Conservation (phyloP, 2,329 filamentous ascomycete genomes). For the Ophiostoma montium region DNA sequence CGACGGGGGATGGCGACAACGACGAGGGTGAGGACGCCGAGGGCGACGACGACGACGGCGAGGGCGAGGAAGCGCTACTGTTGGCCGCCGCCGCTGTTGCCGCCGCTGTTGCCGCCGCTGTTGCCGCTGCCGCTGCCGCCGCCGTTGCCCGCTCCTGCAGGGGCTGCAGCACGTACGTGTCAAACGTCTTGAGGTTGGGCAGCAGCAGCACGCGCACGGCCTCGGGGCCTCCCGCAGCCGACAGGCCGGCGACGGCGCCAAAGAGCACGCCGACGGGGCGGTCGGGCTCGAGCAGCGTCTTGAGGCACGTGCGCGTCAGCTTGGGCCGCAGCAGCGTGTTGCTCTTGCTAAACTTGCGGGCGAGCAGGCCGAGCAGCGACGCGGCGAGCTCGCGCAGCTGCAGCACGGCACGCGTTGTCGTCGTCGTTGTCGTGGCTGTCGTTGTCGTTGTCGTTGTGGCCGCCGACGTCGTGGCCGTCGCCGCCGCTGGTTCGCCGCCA, state of each 20-base stretch:
- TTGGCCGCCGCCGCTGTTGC: too few species aligned
- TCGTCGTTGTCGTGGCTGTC: too few species aligned
- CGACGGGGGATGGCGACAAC: constrained; percentile 19
- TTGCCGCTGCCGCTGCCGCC: not conserved
- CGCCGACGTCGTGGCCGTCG: not conserved
- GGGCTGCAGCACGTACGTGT: constrained; percentile 37
- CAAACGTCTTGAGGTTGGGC: constrained; percentile 40
- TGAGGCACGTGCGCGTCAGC: constrained; percentile 83
- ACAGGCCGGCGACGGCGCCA: constrained; percentile 70
- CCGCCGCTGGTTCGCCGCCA: not conserved
- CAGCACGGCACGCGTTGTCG: constrained; percentile 56
- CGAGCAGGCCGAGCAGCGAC: constrained; percentile 65
- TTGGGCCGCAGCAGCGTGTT: constrained; percentile 76
- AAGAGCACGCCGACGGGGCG: constrained; percentile 77
- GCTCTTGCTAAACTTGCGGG: constrained; percentile 64
- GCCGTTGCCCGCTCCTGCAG: constrained; percentile 35
- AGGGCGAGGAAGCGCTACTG: not conserved
- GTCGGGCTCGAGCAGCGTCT: constrained; percentile 76
- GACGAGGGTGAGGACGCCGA: too few species aligned
- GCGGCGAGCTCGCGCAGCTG: constrained; percentile 73
- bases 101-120: too few species aligned
- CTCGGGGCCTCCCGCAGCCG: constrained; percentile 57
- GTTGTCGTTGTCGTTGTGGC: not conserved
- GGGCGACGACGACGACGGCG: too few species aligned
- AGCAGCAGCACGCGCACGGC: constrained; percentile 42